Evolutionary conservation across 2,329 filamentous ascomycete species (phyloP).

Genomic region (Microsporum ferrugineum): DNA sequence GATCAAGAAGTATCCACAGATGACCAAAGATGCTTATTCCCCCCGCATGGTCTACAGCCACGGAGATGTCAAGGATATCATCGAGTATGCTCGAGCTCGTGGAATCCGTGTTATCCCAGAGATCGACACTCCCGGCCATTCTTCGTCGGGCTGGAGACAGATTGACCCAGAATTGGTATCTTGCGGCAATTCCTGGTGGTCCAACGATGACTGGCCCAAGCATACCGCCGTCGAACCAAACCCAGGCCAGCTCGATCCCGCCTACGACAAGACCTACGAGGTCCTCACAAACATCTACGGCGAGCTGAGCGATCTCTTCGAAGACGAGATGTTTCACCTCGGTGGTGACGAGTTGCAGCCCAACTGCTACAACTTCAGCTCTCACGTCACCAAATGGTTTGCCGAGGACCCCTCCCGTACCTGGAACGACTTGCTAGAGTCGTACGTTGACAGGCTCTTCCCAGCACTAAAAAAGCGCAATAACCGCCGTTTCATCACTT

Average conservation of each 20-base stretch:
- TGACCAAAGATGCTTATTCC: constrained; percentile 46
- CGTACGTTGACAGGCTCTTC: constrained; percentile 43
- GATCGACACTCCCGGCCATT: constrained; percentile 52
- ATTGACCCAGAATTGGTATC: constrained; percentile 47
- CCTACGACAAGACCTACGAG: constrained; percentile 46
- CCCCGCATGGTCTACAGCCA: constrained; percentile 38
- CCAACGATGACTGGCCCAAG: constrained; percentile 44
- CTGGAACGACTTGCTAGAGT: constrained; percentile 43
- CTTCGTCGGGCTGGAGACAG: constrained; percentile 45
- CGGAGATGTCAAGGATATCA: constrained; percentile 33
- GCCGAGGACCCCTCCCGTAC: constrained; percentile 39
- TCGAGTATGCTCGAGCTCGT: constrained; percentile 42
- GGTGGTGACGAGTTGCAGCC: constrained; percentile 46
- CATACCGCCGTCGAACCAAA: constrained; percentile 48
- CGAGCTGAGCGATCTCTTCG: constrained; percentile 41
- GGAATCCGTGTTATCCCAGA: constrained; percentile 51
- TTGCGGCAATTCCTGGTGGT: constrained; percentile 49
- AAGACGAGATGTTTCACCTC: constrained; percentile 45
- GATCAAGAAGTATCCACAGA: constrained; percentile 40
- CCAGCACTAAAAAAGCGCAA: constrained; percentile 39
- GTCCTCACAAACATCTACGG: constrained; percentile 44
- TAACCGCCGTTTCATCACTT: constrained; percentile 46
- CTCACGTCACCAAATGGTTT: constrained; percentile 40
- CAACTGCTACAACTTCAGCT: constrained; percentile 49
- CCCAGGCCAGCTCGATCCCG: constrained; percentile 46